Conservation (phyloP, 2,329 filamentous ascomycete genomes). For the Dothideomycetidae sp. region DNA sequence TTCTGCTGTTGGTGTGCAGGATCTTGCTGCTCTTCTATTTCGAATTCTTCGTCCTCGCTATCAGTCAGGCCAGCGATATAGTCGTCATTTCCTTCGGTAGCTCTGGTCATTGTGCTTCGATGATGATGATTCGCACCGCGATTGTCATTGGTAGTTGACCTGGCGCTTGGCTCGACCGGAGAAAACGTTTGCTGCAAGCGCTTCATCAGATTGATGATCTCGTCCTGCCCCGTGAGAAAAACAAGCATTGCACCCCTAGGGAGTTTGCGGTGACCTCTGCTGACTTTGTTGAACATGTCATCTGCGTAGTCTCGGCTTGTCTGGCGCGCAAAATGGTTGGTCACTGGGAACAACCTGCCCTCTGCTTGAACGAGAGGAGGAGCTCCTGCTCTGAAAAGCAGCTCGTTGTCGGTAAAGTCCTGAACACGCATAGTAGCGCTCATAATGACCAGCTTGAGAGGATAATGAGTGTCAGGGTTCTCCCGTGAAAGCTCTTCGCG, state of each 20-base stretch:
- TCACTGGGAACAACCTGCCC: constrained; percentile 82
- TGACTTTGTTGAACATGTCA: constrained; percentile 77
- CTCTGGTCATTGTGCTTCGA: too few relatives aligned
- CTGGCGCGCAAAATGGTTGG: constrained; percentile 69
- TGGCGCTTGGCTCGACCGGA: constrained; percentile 40
- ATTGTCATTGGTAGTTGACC: constrained; percentile 30
- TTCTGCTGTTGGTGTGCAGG: constrained; percentile 43
- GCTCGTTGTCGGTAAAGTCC: constrained; percentile 74
- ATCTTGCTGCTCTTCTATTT: constrained; percentile 29
- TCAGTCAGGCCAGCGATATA: constrained; percentile 46
- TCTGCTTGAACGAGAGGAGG: constrained; percentile 82
- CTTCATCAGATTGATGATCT: constrained; percentile 75
- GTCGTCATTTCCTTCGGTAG: constrained; percentile 17
- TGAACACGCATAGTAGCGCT: constrained; percentile 85
- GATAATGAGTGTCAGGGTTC: constrained; percentile 51
- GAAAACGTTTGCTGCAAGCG: constrained; percentile 56
- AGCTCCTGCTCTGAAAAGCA: constrained; percentile 55
- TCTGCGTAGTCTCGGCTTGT: constrained; percentile 82
- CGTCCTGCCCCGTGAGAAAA: constrained; percentile 85
- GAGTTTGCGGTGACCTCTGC: constrained; percentile 73
- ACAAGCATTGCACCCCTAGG: constrained; percentile 84
- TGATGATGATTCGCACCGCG: too few relatives aligned
- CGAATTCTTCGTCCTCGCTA: constrained; percentile 42
- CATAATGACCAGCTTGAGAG: constrained; percentile 94
- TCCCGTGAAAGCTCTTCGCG: constrained; percentile 61